Evolutionary conservation across 768 basidiomycete species (phyloP), one percentile per base, ranked within the genome.

Genomic region (Mycena galopus): DNA sequence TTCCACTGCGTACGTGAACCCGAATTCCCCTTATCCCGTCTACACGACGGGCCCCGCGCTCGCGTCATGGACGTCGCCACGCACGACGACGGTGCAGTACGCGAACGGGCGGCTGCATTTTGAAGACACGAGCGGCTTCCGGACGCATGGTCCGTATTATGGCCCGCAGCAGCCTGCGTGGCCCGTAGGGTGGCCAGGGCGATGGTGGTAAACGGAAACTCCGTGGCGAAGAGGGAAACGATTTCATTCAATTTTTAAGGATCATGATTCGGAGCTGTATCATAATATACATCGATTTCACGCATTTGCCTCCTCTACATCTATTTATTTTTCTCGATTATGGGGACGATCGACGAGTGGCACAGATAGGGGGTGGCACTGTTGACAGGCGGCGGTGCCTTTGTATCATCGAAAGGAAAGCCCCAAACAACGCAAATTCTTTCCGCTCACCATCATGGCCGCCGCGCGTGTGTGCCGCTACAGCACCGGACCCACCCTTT

Each of bases 391-490:
- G 25, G 23, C 50, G 5, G 50, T 25, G n/a, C 19, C 14, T 44
- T 44, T 21, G 17, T 44, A 37, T 37, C 6, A 37, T 1, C 10
- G 5, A 4, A 47, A 47, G 4, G n/a, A 47, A 8, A 27, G 25
- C 17, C 35, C 57, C 47, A 61, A 69, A 69, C 59, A 66, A 2
- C 27, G 51, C 21, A 53, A 42, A 50, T 35, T 37, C 50, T 42
- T 61, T 17, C n/a, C n/a, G n/a, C n/a, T n/a, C 37, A 44, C 56
- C 25, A 42, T 58, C 69, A 12, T 51, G n/a, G 62, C 68, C 66
- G 59, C 71, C 21, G 66, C 66, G 33, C 66, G 71, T 21, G 65
- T 72, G 16, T 72, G 71, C 23, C 42, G 50, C 3, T 72, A 67
- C 71, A 62, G 32, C 61, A 67, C 65, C 2, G 57, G 47, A 12